These are phyloP conservation scores for Phaeosphaeriaceae sp. DNA, from an alignment of 2,329 filamentous ascomycete species.

Conservation along the genomic window DNA sequence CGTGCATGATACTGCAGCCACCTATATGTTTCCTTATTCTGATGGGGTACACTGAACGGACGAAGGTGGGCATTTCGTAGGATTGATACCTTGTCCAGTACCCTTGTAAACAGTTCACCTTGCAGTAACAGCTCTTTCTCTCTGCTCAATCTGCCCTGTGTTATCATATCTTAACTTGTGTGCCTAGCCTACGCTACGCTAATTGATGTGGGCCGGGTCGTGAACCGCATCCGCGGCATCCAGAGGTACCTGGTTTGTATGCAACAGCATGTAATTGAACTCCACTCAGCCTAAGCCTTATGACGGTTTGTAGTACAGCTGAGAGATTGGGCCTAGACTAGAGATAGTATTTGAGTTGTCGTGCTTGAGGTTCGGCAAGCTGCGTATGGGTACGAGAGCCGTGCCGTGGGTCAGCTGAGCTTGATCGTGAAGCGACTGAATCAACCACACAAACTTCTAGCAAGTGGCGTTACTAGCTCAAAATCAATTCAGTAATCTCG, in stretches of 20 bases:
- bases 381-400: neutral
- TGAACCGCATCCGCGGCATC: neutral
- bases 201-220: neutral
- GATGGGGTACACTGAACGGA: too few relatives aligned
- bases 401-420: neutral
- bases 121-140: neutral
- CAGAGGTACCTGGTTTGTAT: neutral
- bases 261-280: neutral
- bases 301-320: neutral
- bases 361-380: neutral
- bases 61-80: neutral
- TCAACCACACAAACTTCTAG: neutral
- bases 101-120: constrained; percentile 1
- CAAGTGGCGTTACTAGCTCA: neutral
- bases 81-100: neutral
- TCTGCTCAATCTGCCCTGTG: neutral
- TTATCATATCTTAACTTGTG: neutral
- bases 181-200: neutral
- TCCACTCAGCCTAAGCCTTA: neutral
- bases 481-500: neutral
- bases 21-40: too few relatives aligned
- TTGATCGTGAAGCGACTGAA: neutral
- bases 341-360: neutral
- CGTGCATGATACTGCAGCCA: too few relatives aligned
- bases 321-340: neutral